Base-by-base conservation (phyloP, 2,329 filamentous ascomycete genomes). In the Trichoderma pleuroti region DNA sequence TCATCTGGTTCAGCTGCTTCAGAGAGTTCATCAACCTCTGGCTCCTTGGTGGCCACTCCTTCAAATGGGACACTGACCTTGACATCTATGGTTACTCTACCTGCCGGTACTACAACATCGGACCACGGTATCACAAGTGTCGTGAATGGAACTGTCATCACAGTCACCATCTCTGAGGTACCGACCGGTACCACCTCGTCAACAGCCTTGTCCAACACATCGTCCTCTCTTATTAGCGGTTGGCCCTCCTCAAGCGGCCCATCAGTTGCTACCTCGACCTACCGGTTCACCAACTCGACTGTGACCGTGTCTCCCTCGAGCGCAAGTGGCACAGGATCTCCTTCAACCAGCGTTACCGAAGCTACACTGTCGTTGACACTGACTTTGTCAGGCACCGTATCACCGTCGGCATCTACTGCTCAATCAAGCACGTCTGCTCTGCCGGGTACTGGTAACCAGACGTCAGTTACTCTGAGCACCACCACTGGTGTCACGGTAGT, bases 121-220 rank as follows among this genome's bases (percentile, higher is more conserved):
- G 49, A n/a, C 16, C 59, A 59, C 2, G 36, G 60, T 70, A 21
- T 42, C 59, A 69, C 67, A n/a, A 63, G 57, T 7, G 30, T 36
- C n/a, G 56, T 71, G 24, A 71, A 65, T 34, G 70, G 70, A 52
- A 71, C 65, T 65, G 60, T 60, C 52, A 54, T 61, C n/a, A 24
- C 46, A n/a, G 46, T 36, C 30, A 62, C 63, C 52, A 49, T 26
- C n/a, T 59, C 57, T 67, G 70, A 57, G 32, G 57, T 56, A 46
- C 42, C 21, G n/a, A 30, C 56, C 16, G 26, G 36, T 42, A 34
- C 63, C 11, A 65, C 59, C 52, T 69, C 54, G 18, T 52, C 62
- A 49, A 21, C 34, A 18, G 32, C 30, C 16, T 10, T 60, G 46
- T 62, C 61, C 16, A 54, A 65, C 39, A 59, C 32, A 24, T 60